Evolutionary conservation across 495 filamentous ascomycete species (phyloP).

Genomic region (Tetracladium setigerum): DNA sequence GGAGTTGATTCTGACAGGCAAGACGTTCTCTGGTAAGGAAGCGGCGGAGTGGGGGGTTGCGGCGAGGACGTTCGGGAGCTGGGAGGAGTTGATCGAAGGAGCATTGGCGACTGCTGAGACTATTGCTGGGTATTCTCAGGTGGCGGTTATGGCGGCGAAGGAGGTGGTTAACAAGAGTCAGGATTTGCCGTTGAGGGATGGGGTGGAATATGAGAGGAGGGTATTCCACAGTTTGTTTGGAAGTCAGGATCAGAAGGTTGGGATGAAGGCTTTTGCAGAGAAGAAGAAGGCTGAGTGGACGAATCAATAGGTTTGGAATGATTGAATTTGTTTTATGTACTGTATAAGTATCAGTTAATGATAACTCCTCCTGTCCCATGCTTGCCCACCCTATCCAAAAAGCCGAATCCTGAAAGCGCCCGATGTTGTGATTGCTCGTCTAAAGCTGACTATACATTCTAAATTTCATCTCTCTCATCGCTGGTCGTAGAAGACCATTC

Average conservation of each 20-base stretch:
- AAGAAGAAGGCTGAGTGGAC: slow-evolving; percentile 93
- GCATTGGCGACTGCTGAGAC: slow-evolving; percentile 76
- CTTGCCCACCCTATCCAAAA: too few relatives aligned
- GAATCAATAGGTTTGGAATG: slow-evolving; percentile 50
- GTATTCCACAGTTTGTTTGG: slow-evolving; percentile 92
- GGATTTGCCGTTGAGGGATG: slow-evolving; percentile 76
- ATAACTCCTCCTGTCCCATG: too few relatives aligned
- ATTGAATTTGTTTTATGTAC: too few relatives aligned
- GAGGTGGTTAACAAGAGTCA: slow-evolving; percentile 98
- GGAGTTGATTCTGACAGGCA: slow-evolving; percentile 87
- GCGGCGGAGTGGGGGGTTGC: slow-evolving; percentile 89
- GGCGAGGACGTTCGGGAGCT: slow-evolving; percentile 68
- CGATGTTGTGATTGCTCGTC: too few relatives aligned
- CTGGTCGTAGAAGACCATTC: slow-evolving; percentile 11
- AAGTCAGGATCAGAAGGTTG: slow-evolving; percentile 92
- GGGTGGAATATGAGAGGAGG: slow-evolving; percentile 88
- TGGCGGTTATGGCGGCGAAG: slow-evolving; percentile 87
- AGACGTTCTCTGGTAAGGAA: slow-evolving; percentile 70
- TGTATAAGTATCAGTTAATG: too few relatives aligned
- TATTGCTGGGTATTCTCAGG: slow-evolving; percentile 72
- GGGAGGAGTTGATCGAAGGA: slow-evolving; percentile 74
- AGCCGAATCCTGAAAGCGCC: too few relatives aligned
- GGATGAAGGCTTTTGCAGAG: slow-evolving; percentile 91
- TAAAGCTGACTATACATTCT: slow-evolving; percentile 14
- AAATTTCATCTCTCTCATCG: slow-evolving; percentile 18